Evolutionary conservation across 169 alveolate genomes (phyloP).

Genomic region (Eimeria zaria): DNA sequence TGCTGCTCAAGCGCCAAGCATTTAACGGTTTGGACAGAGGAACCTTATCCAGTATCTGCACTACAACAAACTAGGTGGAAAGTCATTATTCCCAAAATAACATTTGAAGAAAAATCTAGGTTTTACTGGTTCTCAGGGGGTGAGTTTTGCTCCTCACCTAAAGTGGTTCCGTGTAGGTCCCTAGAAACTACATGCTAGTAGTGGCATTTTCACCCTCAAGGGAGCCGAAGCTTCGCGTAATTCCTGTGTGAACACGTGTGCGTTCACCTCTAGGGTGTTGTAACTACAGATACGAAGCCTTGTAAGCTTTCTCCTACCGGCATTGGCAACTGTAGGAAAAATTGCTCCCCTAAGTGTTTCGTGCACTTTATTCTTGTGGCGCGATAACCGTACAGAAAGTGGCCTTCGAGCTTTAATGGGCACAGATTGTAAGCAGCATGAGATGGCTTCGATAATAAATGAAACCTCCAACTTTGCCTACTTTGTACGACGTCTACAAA

Average conservation of each 20-base stretch:
- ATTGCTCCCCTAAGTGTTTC: not conserved
- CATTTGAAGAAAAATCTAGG: not conserved
- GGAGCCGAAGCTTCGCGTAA: not conserved
- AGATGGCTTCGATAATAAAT: not conserved
- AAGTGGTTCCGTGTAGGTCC: not conserved
- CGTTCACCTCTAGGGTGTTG: not conserved
- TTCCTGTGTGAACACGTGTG: not conserved
- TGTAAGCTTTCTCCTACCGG: not conserved
- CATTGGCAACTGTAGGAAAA: not conserved
- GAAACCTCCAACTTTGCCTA: not conserved
- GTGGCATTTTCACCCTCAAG: not conserved
- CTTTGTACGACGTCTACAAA: not conserved
- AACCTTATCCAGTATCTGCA: not conserved
- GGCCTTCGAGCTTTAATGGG: not conserved
- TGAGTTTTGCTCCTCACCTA: not conserved
- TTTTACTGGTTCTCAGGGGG: not conserved
- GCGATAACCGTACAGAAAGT: not conserved
- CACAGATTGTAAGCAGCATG: conserved; percentile 12
- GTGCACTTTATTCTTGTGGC: not conserved
- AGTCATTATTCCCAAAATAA: no score
- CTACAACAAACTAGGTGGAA: not conserved
- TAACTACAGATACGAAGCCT: not conserved
- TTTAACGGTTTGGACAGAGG: not conserved
- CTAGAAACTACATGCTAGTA: not conserved
- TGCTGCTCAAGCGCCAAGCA: no score